phyloP scores from a whole-genome alignment of 2,329 filamentous ascomycete genomes.

The Scedosporium apiospermum region DNA sequence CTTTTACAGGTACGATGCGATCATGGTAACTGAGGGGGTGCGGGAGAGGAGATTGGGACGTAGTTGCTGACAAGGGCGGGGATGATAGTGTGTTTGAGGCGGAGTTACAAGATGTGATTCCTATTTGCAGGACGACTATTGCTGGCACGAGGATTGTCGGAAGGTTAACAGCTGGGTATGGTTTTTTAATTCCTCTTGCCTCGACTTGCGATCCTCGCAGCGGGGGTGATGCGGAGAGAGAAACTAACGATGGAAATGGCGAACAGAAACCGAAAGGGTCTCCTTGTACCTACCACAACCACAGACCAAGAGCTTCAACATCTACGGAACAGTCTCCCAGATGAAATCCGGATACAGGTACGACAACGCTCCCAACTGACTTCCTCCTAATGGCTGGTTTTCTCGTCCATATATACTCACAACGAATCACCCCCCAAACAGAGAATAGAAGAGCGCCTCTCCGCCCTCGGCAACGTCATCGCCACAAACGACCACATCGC shows the following conservation, averaged over 20 bases:
- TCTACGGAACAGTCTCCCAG: constrained; percentile 87
- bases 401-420: no score
- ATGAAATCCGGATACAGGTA: constrained; percentile 75
- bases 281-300: constrained; percentile 90
- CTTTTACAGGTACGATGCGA: constrained; percentile 69
- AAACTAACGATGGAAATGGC: neutral
- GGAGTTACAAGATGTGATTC: constrained; percentile 93
- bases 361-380: no score
- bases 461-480: constrained; percentile 93
- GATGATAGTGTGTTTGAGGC: constrained; percentile 77
- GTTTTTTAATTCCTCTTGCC: constrained; percentile 14
- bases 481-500: constrained; percentile 95
- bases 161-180: constrained; percentile 81
- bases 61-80: neutral
- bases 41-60: neutral
- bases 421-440: neutral
- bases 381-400: no score
- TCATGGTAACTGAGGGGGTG: neutral
- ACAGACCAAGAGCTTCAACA: constrained; percentile 98
- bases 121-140: constrained; percentile 93
- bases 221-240: no score
- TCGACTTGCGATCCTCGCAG: neutral
- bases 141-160: constrained; percentile 94
- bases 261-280: constrained; percentile 81
- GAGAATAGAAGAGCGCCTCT: constrained; percentile 93